Conservation (phyloP, 441 rosid genomes). For the Metrosideros polymorpha region DNA sequence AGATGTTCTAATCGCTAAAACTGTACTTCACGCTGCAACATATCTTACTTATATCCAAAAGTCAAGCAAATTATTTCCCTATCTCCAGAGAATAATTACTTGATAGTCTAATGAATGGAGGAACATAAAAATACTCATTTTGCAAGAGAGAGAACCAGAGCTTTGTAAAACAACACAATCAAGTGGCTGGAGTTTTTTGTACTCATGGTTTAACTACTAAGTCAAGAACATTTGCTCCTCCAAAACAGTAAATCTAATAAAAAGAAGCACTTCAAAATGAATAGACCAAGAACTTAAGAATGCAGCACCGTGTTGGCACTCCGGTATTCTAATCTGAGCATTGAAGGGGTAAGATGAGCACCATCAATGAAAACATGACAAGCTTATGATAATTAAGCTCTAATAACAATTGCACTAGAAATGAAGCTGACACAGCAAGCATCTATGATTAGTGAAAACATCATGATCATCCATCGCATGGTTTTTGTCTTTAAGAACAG, state of each 20-base stretch:
- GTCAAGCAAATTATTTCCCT: background rate
- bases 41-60: background rate
- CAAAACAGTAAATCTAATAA: background rate
- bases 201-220: background rate
- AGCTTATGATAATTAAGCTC: background rate
- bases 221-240: background rate
- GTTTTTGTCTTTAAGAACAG: background rate
- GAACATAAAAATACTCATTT: background rate
- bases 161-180: background rate
- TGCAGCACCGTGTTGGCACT: background rate
- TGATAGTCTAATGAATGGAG: background rate
- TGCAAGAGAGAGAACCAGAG: background rate
- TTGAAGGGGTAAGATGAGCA: background rate
- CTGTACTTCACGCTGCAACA: background rate
- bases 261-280: background rate
- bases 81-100: background rate
- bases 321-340: background rate
- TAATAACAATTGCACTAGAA: background rate
- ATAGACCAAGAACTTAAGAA: background rate
- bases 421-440: background rate
- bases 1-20: background rate
- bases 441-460: background rate
- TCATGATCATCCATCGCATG: background rate
- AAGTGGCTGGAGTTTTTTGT: background rate
- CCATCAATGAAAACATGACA: background rate